Conservation (phyloP, 2,329 filamentous ascomycete genomes). For the Triangularia verruculosa region DNA sequence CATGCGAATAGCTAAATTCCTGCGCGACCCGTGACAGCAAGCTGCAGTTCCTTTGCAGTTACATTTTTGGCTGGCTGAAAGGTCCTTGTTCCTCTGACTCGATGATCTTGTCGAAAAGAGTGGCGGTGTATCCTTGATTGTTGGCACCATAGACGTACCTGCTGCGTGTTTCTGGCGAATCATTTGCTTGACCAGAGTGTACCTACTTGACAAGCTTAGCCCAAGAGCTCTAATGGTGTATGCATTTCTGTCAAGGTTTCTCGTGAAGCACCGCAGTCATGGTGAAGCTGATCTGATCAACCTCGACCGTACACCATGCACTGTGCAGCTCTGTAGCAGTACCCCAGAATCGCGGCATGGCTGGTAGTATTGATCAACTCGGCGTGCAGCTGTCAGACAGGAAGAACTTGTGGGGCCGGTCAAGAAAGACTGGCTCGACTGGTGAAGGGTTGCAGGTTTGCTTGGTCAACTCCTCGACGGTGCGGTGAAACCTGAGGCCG, state of each 20-base stretch:
- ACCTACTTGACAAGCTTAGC: background rate
- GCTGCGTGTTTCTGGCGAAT: background rate
- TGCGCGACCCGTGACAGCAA: constrained; percentile 18
- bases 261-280: background rate
- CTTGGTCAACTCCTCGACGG: constrained; percentile 2
- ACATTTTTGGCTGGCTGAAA: constrained; percentile 3
- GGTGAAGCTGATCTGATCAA: background rate
- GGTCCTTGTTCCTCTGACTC: background rate
- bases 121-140: constrained; percentile 11
- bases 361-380: constrained; percentile 13
- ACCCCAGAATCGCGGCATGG: constrained; percentile 1
- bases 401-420: constrained; percentile 1
- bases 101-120: constrained; percentile 1
- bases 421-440: background rate
- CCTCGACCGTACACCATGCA: background rate
- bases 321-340: constrained; percentile 13
- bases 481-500: constrained; percentile 15
- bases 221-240: background rate
- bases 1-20: constrained; percentile 7
- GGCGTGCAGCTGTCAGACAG: constrained; percentile 19
- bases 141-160: background rate
- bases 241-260: background rate
- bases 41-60: constrained; percentile 17
- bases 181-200: background rate
- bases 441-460: background rate